Base-by-base conservation (phyloP, 192 early-diverging fungal species). In the Backusella liffmaniae region DNA sequence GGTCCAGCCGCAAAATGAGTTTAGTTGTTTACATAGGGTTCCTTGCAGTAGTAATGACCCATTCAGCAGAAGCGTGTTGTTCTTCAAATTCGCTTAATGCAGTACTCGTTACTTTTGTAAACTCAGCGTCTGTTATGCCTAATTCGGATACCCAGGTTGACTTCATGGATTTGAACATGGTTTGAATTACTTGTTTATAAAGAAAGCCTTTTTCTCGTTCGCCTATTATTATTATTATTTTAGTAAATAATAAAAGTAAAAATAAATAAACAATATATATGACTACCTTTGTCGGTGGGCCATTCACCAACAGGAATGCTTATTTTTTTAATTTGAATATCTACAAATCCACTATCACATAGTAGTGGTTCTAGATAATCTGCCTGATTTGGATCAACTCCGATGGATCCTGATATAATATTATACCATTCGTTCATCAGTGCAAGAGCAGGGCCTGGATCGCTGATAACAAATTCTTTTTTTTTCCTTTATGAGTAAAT, bases 271-370 rank as follows among this genome's bases (percentile, higher is more conserved):
- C 32, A 18, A 29, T 49, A 5, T 6, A 15, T 46, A 18, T 46
- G 2, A 49, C 36, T 77, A 81, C 80, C 76, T 37, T 72, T 36
- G 56, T 77, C 73, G 2, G 44, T 70, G 16, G 82, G 74, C 82
- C 82, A 83, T 77, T 83, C 80, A 36, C 80, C 80, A 65, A 81
- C 70, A 16, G 80, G 80, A 53, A 81, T 73, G 67, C 70, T 68
- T 1, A 73, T 18, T 16, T 41, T 29, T 8, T 26, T 21, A 9
- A 23, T 34, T 1, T 73, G 32, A 39, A 81, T 16, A 37, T 77
- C 75, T 35, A 36, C 68, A 74, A 81, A 75, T 13, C 75, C 76
- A 34, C 67, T 56, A 44, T 62, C 10, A 6, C 3, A 0, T 37
- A 80, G 26, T 21, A 56, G 41, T 9, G 51, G 5, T 29, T 77